Percentiles rank a stretch among this genome's conserved stretches.
Conservation (phyloP, 352 stramenopile genomes). For the Globisporangium spinosum region DNA sequence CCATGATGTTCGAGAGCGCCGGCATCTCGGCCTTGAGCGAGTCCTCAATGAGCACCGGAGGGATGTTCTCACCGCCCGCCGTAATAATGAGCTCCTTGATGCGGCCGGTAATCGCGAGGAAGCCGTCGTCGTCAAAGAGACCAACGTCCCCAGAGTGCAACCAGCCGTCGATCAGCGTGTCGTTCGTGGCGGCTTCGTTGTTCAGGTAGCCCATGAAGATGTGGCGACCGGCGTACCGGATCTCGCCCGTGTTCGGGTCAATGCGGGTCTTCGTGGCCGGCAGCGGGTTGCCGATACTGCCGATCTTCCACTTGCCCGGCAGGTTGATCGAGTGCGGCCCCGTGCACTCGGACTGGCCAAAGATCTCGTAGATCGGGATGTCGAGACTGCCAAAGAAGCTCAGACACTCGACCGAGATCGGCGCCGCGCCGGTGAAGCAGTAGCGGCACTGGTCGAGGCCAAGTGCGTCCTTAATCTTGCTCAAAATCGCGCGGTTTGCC, state of each 20-base stretch:
- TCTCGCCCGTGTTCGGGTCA: constrained; percentile 44
- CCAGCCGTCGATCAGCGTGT: constrained; percentile 84
- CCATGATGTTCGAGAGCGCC: constrained; percentile 83
- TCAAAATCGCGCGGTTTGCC: constrained; percentile 79
- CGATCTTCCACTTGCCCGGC: constrained; percentile 83
- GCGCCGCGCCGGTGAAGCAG: constrained; percentile 84
- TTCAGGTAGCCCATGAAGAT: constrained; percentile 79
- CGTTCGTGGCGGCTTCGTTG: constrained; percentile 44
- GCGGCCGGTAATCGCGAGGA: constrained; percentile 89
- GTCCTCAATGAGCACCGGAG: constrained; percentile 86
- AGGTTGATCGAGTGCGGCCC: constrained; percentile 76
- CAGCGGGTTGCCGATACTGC: constrained; percentile 67
- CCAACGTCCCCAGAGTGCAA: constrained; percentile 90
- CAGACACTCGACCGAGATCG: constrained; percentile 47
- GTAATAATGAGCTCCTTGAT: constrained; percentile 96
- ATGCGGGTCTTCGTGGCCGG: constrained; percentile 47
- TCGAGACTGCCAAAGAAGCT: constrained; percentile 92
- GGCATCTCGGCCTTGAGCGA: constrained; percentile 80
- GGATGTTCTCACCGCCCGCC: constrained; percentile 90
- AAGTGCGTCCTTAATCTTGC: constrained; percentile 74
- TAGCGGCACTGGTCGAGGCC: constrained; percentile 77
- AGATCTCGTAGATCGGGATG: constrained; percentile 91
- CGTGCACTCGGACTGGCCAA: constrained; percentile 90
- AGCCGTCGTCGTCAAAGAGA: constrained; percentile 79
- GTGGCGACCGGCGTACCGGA: constrained; percentile 63